Conservation (phyloP, 2,329 filamentous ascomycete genomes). For the Cryphonectria nitschkei region DNA sequence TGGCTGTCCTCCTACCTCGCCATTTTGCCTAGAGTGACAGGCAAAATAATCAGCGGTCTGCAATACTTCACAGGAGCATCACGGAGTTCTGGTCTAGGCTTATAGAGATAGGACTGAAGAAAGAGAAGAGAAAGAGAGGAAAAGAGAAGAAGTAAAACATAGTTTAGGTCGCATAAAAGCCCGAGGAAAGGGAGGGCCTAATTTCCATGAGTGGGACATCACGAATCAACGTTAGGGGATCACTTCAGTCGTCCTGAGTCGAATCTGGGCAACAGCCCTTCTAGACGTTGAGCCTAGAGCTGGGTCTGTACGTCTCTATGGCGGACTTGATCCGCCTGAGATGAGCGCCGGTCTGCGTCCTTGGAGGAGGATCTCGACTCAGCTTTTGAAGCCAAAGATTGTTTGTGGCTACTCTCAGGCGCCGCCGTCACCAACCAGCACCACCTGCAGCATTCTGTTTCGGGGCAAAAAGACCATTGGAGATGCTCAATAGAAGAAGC, state of each 20-base stretch:
- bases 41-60: neutral
- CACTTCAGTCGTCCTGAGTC: neutral
- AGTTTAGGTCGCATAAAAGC: neutral
- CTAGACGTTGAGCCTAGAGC: neutral
- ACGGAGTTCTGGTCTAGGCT: conserved; percentile 8
- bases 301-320: neutral
- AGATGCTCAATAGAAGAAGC: neutral
- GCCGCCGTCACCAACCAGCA: neutral
- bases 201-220: neutral
- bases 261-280: neutral
- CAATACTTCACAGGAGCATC: conserved; percentile 7
- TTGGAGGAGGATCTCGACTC: neutral
- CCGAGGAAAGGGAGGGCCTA: neutral
- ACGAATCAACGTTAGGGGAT: neutral
- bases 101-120: neutral
- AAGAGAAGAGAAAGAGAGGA: neutral
- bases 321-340: neutral
- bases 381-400: neutral
- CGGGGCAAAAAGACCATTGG: neutral
- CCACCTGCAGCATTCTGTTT: neutral
- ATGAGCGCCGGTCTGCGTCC: neutral
- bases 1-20: neutral
- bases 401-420: neutral
- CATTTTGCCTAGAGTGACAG: neutral
- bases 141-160: neutral